A percentile compares a stretch with the other conserved stretches of the same genome.
Evolutionary conservation across 345 rosid species (phyloP).

Genomic region (Eucalyptus erythrocorys): DNA sequence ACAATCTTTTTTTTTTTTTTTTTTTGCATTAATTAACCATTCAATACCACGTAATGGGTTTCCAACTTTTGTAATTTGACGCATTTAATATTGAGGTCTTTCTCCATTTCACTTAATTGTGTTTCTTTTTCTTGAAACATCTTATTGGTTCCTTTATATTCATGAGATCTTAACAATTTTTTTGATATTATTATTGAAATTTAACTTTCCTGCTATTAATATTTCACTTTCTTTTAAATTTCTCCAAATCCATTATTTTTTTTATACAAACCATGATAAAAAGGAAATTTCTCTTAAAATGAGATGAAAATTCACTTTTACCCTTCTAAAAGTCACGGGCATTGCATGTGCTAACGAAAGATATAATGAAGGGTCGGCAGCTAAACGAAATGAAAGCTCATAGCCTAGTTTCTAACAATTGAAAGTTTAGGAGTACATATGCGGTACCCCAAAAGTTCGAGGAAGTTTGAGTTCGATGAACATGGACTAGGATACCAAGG

Average conservation of each 20-base stretch:
- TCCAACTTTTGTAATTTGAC: background rate
- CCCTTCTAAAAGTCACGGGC: background rate
- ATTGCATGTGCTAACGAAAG: background rate
- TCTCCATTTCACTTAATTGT: background rate
- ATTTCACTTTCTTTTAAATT: background rate
- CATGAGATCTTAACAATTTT: background rate
- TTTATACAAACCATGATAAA: background rate
- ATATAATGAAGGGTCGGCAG: background rate
- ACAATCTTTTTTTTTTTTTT: background rate
- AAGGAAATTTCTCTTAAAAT: background rate
- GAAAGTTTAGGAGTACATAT: background rate
- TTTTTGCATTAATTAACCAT: background rate
- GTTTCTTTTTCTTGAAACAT: background rate
- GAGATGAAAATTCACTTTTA: background rate
- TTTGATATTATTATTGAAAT: background rate
- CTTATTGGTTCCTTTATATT: background rate
- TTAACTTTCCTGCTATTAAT: background rate
- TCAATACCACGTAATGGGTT: background rate
- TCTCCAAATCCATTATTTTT: background rate
- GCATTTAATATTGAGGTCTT: background rate
- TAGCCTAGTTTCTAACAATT: background rate
- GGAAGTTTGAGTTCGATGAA: background rate
- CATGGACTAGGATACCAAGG: background rate
- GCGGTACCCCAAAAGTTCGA: background rate
- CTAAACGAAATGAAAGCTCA: background rate